Conservation (phyloP, 2,329 filamentous ascomycete genomes). For the Ceratocystis cacaofunesta region DNA sequence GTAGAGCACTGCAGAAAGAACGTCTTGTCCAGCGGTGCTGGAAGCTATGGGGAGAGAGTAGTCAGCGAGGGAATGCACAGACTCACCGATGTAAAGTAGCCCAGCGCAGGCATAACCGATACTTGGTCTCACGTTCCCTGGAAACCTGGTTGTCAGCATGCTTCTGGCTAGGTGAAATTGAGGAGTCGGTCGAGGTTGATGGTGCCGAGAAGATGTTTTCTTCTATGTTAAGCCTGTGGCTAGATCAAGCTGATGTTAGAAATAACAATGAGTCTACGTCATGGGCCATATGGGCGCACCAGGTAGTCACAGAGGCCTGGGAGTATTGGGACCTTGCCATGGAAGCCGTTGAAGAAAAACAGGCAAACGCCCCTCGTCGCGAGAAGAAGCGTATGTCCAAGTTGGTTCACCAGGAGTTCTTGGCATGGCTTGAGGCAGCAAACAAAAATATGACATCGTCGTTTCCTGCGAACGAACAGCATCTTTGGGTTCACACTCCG, state of each 20-base stretch:
- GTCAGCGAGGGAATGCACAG: conserved; percentile 2
- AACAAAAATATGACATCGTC: background rate
- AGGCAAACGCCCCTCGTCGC: conserved; percentile 17
- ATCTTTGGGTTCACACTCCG: conserved; percentile 10
- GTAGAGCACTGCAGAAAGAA: conserved; percentile 13
- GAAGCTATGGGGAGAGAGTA: conserved; percentile 12
- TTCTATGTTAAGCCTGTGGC: conserved; percentile 10
- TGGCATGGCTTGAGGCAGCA: conserved; percentile 12
- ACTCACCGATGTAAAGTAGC: conserved; percentile 5
- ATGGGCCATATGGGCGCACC: conserved; percentile 11
- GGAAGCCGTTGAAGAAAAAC: conserved; percentile 16
- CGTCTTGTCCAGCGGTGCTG: conserved; percentile 17
- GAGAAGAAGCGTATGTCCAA: conserved; percentile 13
- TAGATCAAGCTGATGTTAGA: conserved; percentile 7
- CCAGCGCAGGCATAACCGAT: conserved; percentile 8
- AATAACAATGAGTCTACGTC: conserved; percentile 1
- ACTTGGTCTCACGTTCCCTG: background rate
- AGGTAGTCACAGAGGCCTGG: conserved; percentile 15
- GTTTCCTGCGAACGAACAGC: background rate
- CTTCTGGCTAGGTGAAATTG: background rate
- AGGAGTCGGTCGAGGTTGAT: conserved; percentile 9
- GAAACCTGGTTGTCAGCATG: conserved; percentile 4
- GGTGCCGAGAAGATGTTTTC: background rate
- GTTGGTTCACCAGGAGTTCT: conserved; percentile 10
- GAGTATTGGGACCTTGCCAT: conserved; percentile 17